A percentile compares a stretch with the other conserved stretches of the same genome.
Conservation (phyloP, 345 rosid species). For the Eucalyptus pauciflora region DNA sequence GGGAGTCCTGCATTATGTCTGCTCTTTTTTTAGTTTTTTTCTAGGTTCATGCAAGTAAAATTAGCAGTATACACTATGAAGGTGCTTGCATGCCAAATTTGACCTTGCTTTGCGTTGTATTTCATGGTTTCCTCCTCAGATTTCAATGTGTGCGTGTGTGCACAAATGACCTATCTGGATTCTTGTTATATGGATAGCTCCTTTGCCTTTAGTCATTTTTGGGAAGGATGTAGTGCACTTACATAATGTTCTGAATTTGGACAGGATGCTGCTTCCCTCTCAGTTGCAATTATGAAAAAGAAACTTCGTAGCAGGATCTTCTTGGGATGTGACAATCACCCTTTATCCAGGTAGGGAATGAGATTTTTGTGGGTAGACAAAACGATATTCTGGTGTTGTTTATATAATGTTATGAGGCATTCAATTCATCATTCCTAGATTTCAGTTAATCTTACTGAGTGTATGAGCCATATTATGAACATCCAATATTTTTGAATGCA, state of each 20-base stretch:
- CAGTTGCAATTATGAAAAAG: slow-evolving; percentile 72
- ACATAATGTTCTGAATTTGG: not conserved
- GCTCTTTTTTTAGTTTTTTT: not conserved
- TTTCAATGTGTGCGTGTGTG: not conserved
- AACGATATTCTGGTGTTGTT: not conserved
- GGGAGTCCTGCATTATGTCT: not conserved
- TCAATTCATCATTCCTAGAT: not conserved
- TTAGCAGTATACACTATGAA: not conserved
- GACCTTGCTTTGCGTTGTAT: not conserved
- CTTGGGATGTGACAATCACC: slow-evolving; percentile 96
- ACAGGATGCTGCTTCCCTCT: slow-evolving; percentile 94
- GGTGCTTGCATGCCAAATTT: not conserved
- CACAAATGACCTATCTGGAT: not conserved
- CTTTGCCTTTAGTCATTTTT: not conserved
- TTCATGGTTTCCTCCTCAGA: not conserved
- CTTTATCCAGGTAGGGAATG: slow-evolving; percentile 60
- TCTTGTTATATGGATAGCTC: not conserved
- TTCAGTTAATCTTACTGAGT: not conserved
- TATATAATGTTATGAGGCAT: not conserved
- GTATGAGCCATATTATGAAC: not conserved
- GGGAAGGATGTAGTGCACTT: not conserved
- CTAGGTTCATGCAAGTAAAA: not conserved
- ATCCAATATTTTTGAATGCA: slow-evolving; percentile 4
- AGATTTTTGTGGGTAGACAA: not conserved
- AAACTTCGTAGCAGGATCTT: slow-evolving; percentile 50